Evolutionary conservation across 176 grass and related monocot genomes (phyloP).

Genomic region (Raddia guianensis): DNA sequence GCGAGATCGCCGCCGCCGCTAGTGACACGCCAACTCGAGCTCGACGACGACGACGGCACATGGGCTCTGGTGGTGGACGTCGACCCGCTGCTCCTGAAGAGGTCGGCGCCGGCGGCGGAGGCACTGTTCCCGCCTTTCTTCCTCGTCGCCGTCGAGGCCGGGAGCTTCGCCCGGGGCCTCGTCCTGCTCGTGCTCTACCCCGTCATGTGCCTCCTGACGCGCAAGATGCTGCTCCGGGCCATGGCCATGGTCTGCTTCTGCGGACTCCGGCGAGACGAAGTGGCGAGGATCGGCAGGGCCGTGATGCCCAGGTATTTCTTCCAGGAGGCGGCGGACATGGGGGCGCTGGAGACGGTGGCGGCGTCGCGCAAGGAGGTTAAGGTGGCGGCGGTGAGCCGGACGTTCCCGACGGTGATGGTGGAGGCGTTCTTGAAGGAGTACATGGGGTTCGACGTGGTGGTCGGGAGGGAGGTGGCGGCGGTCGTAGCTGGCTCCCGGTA

Average conservation of each 20-base stretch:
- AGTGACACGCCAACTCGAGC: neutral
- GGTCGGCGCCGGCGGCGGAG: neutral
- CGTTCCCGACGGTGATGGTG: conserved; percentile 49
- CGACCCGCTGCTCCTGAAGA: conserved; percentile 36
- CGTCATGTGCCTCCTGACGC: conserved; percentile 4
- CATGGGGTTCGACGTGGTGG: conserved; percentile 34
- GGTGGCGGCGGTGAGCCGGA: conserved; percentile 39
- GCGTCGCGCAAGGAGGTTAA: conserved; percentile 22
- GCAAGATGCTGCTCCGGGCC: neutral
- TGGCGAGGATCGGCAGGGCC: conserved; percentile 44
- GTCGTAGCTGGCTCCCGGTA: neutral
- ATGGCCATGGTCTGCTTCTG: conserved; percentile 53
- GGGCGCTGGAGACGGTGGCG: neutral
- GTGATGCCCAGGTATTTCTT: conserved; percentile 67
- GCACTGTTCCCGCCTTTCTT: conserved; percentile 38
- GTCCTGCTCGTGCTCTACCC: conserved; percentile 51
- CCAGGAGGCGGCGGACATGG: conserved; percentile 5
- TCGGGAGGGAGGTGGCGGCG: conserved; percentile 20
- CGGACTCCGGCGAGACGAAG: conserved; percentile 46
- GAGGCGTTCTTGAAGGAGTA: conserved; percentile 52
- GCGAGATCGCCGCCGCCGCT: neutral
- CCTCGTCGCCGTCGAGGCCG: conserved; percentile 45
- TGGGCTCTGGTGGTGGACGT: conserved; percentile 18
- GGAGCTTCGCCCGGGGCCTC: conserved; percentile 39
- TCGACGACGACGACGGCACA: neutral